Conservation (phyloP, 148 eudicot genomes). For the Chenopodium suecicum region DNA sequence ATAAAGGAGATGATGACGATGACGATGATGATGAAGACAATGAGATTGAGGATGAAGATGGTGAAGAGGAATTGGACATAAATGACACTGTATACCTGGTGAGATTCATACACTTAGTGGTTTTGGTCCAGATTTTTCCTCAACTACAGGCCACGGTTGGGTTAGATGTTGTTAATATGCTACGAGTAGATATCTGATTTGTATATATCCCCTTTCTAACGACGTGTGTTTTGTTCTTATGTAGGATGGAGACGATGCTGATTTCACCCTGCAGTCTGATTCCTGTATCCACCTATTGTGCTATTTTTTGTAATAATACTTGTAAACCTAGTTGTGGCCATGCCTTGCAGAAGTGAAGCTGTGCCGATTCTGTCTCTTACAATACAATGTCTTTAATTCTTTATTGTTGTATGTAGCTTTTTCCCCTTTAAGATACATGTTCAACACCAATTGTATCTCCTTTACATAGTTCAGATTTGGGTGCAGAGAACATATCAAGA, state of each 20-base stretch:
- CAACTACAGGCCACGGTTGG: neutral
- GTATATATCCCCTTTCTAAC: constrained; percentile 14
- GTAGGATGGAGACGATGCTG: constrained; percentile 57
- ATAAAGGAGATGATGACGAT: constrained; percentile 50
- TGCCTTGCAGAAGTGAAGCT: neutral
- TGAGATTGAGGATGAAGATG: constrained; percentile 64
- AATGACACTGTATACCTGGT: constrained; percentile 55
- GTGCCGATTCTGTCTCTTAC: neutral
- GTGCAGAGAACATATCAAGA: constrained; percentile 58
- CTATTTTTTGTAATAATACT: neutral
- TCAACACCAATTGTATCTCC: constrained; percentile 33
- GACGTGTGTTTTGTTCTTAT: constrained; percentile 6
- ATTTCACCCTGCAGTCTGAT: constrained; percentile 44
- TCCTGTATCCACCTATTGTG: constrained; percentile 61
- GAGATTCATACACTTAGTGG: constrained; percentile 11
- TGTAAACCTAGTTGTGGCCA: neutral
- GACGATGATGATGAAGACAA: constrained; percentile 68
- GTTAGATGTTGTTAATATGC: constrained; percentile 3
- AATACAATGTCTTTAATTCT: neutral
- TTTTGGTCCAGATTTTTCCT: neutral
- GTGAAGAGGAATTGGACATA: constrained; percentile 66
- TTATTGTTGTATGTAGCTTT: too few relatives aligned
- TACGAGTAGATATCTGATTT: neutral
- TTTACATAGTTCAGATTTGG: constrained; percentile 46
- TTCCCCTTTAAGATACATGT: constrained; percentile 1